Evolutionary conservation across 2,329 filamentous ascomycete species (phyloP), one percentile per base, ranked within the genome.

Genomic region (Alternaria infectoria): DNA sequence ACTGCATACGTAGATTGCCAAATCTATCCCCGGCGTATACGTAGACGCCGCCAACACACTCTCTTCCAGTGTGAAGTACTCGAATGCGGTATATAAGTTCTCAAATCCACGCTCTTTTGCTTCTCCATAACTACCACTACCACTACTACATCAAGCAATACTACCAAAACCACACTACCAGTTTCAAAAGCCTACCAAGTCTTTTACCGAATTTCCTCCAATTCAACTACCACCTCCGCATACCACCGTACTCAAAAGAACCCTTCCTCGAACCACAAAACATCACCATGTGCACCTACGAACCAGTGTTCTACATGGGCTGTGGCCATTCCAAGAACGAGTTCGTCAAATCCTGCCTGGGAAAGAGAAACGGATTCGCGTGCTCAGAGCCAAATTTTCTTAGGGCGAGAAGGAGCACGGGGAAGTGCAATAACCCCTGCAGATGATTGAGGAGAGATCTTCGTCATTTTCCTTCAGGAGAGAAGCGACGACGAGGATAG

Each of bases 181-280:
- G 17, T 12, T 12, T 32, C 26, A 17, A 15, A 12, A 50, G 10
- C 26, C 17, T 1, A 30, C n/a, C 47, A 15, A 19, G 1, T 1
- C 1, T 5, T 12, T 15, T 1, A 13, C 4, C 1, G 3, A 6
- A 4, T 50, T 2, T 4, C 8, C 5, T 5, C 15, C 8, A 40
- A 11, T 10, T 11, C 32, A 40, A 40, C 36, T 40, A 10, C 36
- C 36, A 40, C 8, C 6, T 40, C 36, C 3, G 36, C 36, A 1
- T 17, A 40, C 36, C 36, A 40, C n/a, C 36, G 36, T 40, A 10
- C 7, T 47, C 45, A 47, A 9, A 47, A 47, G 19, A 6, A 15
- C 7, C 49, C 3, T 23, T 40, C 15, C 36, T 17, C n/a, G 8
- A 40, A 40, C 19, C 21, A 36, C 9, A 23, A 23, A 23, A 21